Conservation (phyloP, 139 green algal species). For the Ettlia oleoabundans region DNA sequence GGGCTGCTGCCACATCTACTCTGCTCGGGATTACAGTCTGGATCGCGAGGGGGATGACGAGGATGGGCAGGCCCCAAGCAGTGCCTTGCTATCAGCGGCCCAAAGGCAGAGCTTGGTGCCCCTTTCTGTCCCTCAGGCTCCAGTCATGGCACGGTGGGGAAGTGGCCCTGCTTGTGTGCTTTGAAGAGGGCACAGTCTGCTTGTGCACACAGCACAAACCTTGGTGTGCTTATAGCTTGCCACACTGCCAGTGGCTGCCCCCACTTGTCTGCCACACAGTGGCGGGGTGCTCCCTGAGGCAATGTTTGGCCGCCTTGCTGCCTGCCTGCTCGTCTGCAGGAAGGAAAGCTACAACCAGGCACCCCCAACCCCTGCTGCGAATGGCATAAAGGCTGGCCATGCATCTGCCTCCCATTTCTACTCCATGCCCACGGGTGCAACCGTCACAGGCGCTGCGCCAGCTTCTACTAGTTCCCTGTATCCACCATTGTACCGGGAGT, state of each 20-base stretch:
- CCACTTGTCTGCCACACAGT: too few species aligned
- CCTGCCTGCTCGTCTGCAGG: not conserved
- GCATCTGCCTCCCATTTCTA: not conserved
- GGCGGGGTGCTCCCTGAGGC: too few species aligned
- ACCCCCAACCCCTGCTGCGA: too few species aligned
- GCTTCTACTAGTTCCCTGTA: too few species aligned
- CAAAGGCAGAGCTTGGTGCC: not conserved
- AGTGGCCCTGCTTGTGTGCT: not conserved
- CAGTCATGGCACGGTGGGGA: constrained; percentile 18
- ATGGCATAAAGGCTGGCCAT: not conserved
- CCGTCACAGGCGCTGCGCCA: too few species aligned
- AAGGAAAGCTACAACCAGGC: not conserved
- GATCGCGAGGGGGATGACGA: not conserved
- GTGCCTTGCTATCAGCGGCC: not conserved
- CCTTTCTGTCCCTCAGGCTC: not conserved
- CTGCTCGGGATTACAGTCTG: not conserved
- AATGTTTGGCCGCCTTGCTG: too few species aligned
- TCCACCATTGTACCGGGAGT: not conserved
- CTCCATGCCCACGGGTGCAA: not conserved
- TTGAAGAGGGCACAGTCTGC: not conserved
- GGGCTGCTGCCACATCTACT: constrained; percentile 30
- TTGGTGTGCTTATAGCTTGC: not conserved
- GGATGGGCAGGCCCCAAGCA: not conserved
- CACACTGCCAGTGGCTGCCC: too few species aligned
- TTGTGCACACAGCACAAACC: not conserved